Base-by-base conservation (phyloP, 441 rosid genomes). In the Pelargonium fulgidum region DNA sequence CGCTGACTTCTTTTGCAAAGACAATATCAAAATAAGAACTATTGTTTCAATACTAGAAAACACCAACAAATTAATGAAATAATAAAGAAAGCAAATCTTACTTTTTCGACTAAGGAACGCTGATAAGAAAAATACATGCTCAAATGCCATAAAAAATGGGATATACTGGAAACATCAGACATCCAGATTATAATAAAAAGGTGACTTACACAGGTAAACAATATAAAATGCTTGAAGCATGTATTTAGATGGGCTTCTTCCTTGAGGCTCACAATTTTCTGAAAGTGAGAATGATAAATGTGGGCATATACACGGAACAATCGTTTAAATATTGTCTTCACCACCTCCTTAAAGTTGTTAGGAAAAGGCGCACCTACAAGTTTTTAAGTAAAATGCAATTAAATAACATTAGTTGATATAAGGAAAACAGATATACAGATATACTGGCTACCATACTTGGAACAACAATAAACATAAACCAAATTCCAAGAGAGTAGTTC, bases 231-330 rank as follows among this genome's bases (percentile, higher is more conserved):
- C 88, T 93, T 93, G 86, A 93, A 93, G 86, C 98, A 93, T 67
- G 98, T 93, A 73, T 93, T 93, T 78, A 93, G 85, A 85, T 93
- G 98, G 69, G 98, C 97, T 85, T 93, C 98, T 85, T 93, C 98
- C 80, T 93, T 91, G 42, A 93, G 97, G 86, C 96, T 91, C 75
- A 93, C 97, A 71, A 93, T 93, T 77, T 91, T 93, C 86, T 93
- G 98, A 83, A 93, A 93, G 85, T 93, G 98, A 65, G 98, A 87
- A 66, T 88, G 96, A 80, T 93, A 93, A 22, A 93, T 91, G 67
- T 93, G 98, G 16, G 98, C 98, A 73, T 93, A 93, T 39, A 93
- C 98, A 56, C 98, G 98, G 80, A 93, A 93, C 48, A 93, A 76
- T 59, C 98, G 82, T 81, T 93, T 93, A 74, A 93, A 93, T 67